Percentiles rank a stretch among this genome's conserved stretches.
Evolutionary conservation across 2,329 filamentous ascomycete species (phyloP).

Genomic region (Fusarium nanum): DNA sequence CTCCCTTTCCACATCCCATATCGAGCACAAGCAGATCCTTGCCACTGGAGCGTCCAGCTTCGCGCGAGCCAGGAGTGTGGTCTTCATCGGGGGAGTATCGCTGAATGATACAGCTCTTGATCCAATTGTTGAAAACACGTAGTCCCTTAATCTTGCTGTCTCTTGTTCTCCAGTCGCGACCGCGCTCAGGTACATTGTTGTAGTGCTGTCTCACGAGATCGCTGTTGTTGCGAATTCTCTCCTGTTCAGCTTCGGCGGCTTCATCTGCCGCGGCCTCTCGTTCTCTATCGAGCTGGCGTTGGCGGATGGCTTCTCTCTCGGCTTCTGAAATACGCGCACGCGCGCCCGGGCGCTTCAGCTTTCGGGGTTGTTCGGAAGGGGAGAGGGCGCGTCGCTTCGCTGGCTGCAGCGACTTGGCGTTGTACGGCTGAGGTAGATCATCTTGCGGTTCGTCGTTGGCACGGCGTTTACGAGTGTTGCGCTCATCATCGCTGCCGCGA

Average conservation of each 20-base stretch:
- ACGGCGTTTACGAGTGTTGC: conserved; percentile 48
- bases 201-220: conserved; percentile 95
- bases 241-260: conserved; percentile 53
- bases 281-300: conserved; percentile 69
- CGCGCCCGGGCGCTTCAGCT: conserved; percentile 75
- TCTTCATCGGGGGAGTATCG: conserved; percentile 91
- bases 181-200: conserved; percentile 93
- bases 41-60: conserved; percentile 62
- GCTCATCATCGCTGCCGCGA: conserved; percentile 26
- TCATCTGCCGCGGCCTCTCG: conserved; percentile 54
- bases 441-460: conserved; percentile 53
- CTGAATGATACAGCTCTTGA: conserved; percentile 97
- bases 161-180: conserved; percentile 92
- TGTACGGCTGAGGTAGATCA: conserved; percentile 69
- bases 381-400: conserved; percentile 69
- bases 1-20: conserved; percentile 96
- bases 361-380: conserved; percentile 68
- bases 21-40: conserved; percentile 85
- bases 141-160: conserved; percentile 96
- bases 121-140: conserved; percentile 97
- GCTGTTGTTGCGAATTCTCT: conserved; percentile 68
- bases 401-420: conserved; percentile 67
- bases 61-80: conserved; percentile 70
- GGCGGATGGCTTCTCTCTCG: conserved; percentile 75
- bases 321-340: conserved; percentile 74